A percentile compares a stretch with the other conserved stretches of the same genome.
These are phyloP conservation scores for Durusdinium trenchii DNA, from an alignment of 73 alveolate genomes.

Conservation along the genomic window DNA sequence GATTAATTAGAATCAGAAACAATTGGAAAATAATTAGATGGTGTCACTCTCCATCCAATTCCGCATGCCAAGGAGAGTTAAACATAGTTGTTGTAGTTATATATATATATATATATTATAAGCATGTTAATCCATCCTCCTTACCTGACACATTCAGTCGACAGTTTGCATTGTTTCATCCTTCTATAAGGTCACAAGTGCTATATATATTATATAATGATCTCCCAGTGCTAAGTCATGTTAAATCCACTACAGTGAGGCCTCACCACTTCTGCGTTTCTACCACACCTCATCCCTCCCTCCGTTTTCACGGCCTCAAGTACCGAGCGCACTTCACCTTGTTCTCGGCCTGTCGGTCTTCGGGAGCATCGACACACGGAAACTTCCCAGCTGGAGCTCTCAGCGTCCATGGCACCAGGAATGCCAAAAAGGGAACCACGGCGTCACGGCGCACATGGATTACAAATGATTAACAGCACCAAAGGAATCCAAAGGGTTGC, in stretches of 20 bases:
- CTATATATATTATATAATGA: too few relatives aligned
- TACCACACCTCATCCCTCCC: too few relatives aligned
- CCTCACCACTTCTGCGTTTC: too few relatives aligned
- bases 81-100: background rate
- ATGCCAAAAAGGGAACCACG: background rate
- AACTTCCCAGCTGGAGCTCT: background rate
- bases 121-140: background rate
- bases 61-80: background rate
- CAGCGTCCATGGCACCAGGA: background rate
- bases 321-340: constrained; percentile 81
- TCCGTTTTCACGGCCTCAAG: constrained; percentile 1
- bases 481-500: background rate
- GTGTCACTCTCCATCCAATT: background rate
- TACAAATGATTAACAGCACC: background rate
- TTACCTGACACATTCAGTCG: background rate
- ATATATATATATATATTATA: background rate
- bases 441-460: background rate
- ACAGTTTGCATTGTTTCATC: too few relatives aligned
- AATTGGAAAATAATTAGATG: background rate
- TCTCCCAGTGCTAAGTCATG: too few relatives aligned
- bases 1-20: background rate
- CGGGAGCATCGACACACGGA: background rate
- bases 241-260: too few relatives aligned
- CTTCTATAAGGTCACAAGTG: too few relatives aligned
- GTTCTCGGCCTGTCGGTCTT: constrained; percentile 25